Conservation (phyloP, 225 moss, liverwort and hornwort species). For the Takakia lepidozioides region DNA sequence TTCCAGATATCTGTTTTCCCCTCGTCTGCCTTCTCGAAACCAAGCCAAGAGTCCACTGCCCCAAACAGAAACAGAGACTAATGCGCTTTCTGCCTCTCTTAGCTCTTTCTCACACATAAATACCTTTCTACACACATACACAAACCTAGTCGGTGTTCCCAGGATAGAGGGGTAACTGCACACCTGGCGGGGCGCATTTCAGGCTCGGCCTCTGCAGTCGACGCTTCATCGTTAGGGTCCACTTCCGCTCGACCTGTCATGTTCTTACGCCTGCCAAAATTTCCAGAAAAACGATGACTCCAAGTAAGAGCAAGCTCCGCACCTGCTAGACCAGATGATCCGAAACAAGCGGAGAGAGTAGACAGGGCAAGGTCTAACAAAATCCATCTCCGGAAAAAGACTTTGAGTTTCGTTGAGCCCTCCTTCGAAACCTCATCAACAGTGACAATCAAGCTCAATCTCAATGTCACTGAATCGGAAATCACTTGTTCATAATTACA, state of each 20-base stretch:
- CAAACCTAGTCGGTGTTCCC: no score
- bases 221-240: slow-evolving; percentile 6
- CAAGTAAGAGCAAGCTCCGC: background rate
- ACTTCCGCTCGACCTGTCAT: slow-evolving; percentile 19
- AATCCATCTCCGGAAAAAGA: no score
- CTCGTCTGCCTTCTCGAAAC: no score
- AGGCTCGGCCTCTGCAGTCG: slow-evolving; percentile 5
- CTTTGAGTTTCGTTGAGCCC: no score
- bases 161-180: no score
- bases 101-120: no score
- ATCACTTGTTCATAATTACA: no score
- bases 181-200: slow-evolving; percentile 10
- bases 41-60: background rate
- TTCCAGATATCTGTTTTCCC: no score
- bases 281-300: background rate
- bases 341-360: background rate
- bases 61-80: background rate
- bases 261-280: slow-evolving; percentile 20
- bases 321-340: background rate
- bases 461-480: no score
- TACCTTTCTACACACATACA: background rate
- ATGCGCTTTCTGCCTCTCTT: background rate
- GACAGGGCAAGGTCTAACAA: no score
- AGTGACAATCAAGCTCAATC: no score
- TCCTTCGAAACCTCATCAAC: no score